Evolutionary conservation across 768 basidiomycete genomes (phyloP), one percentile per base, ranked within the genome.

Genomic region (Xanthoconium stramineum): DNA sequence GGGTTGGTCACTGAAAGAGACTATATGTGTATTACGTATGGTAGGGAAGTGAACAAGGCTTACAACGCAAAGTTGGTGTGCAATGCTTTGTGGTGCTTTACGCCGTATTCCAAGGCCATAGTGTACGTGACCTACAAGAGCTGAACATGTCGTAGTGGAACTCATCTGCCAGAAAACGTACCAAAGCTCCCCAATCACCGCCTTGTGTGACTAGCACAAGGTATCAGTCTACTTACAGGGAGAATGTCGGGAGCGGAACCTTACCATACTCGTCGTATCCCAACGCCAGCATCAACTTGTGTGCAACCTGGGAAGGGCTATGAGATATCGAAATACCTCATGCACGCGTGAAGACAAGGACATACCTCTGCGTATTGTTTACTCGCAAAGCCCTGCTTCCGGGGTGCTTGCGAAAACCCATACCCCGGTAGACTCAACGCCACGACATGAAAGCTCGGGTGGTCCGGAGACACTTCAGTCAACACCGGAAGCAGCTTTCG

Each of bases 351-450:
- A 47, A 35, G 12, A 35, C 33, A 9, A 6, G 24, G 24, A 50
- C 54, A 24, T 47, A 80, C 84, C 71, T 86, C 82, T 1, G 83
- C 83, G 47, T 80, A 84, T 42, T 85, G 82, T 19, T 65, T 56
- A 0, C 69, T 33, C 10, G 57, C 63, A 57, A 86, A 86, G 15
- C 24, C 28, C 13, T 74, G 75, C 63, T 79, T 79, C 46, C 65
- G 80, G 0, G 82, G 78, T 0, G 78, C 82, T 40, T 82, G 76
- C 0, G 85, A 85, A 66, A 85, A 86, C 0, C 83, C 84, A 65
- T 69, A 87, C 0, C 83, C 83, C 9, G 84, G 86, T 15, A 86
- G 61, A 61, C 84, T 80, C 36, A 78, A 58, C 0, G 80, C 80
- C 0, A 44, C 43, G 28, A 28, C 43, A 14, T 44, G 24, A 15